Conservation (phyloP, 2,329 filamentous ascomycete species). For the Aspergillus udagawae region DNA sequence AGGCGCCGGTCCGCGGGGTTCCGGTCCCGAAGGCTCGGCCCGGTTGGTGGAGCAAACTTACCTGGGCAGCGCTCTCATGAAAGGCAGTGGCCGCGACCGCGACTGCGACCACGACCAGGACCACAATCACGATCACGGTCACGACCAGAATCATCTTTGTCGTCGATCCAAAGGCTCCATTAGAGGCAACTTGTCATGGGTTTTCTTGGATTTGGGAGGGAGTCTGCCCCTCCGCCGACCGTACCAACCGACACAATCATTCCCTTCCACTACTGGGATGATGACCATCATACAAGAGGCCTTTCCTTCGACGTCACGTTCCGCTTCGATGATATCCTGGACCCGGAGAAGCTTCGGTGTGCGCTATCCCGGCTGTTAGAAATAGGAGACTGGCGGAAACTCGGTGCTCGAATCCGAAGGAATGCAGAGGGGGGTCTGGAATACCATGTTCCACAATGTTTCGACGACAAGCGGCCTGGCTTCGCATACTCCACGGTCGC, state of each 20-base stretch:
- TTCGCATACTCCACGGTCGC: conserved; percentile 39
- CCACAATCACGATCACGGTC: too few relatives aligned
- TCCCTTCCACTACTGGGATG: conserved; percentile 13
- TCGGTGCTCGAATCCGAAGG: conserved; percentile 43
- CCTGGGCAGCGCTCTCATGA: too few relatives aligned
- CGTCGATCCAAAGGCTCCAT: too few relatives aligned
- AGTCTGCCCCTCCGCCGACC: not conserved
- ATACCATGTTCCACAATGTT: conserved; percentile 41
- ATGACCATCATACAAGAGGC: conserved; percentile 5
- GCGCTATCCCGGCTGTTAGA: conserved; percentile 39
- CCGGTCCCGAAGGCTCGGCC: too few relatives aligned
- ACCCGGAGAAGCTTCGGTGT: conserved; percentile 35
- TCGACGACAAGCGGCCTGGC: conserved; percentile 34
- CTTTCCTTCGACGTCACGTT: conserved; percentile 23
- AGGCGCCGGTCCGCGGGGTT: too few relatives aligned
- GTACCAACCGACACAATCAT: conserved; percentile 12
- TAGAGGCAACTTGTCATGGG: too few relatives aligned
- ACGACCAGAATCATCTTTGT: too few relatives aligned
- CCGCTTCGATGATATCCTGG: conserved; percentile 47
- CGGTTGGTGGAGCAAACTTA: too few relatives aligned
- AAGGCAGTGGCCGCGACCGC: too few relatives aligned
- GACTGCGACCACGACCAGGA: too few relatives aligned
- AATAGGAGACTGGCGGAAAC: conserved; percentile 45
- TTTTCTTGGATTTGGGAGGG: too few relatives aligned
- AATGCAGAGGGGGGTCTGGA: conserved; percentile 41